These are phyloP conservation scores for Xylaria sp. DNA, from an alignment of 2,329 filamentous ascomycete species.

Conservation along the genomic window DNA sequence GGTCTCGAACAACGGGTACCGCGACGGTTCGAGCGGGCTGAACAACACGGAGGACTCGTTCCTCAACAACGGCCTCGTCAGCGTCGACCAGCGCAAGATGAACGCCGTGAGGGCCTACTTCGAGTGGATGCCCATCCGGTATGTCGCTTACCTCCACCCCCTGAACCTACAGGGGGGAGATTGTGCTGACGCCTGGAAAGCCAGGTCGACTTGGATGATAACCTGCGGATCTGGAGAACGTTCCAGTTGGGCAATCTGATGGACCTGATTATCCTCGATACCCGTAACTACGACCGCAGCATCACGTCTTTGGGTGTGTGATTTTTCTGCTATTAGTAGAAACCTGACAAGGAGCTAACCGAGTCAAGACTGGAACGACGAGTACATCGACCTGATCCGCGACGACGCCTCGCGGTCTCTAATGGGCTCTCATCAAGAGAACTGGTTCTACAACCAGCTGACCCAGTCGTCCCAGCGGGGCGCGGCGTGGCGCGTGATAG, in stretches of 20 bases:
- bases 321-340: background rate
- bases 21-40: slow-evolving; percentile 60
- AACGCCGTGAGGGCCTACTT: slow-evolving; percentile 73
- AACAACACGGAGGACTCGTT: slow-evolving; percentile 72
- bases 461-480: slow-evolving; percentile 62
- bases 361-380: slow-evolving; percentile 59
- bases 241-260: slow-evolving; percentile 65
- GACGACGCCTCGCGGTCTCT: slow-evolving; percentile 69
- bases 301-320: slow-evolving; percentile 53
- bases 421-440: slow-evolving; percentile 74
- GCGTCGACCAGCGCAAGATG: slow-evolving; percentile 73
- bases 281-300: slow-evolving; percentile 67
- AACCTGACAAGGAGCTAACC: background rate
- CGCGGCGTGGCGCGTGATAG: slow-evolving; percentile 71
- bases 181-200: slow-evolving; percentile 39
- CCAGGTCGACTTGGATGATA: slow-evolving; percentile 70
- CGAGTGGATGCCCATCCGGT: slow-evolving; percentile 64
- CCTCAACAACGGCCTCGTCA: slow-evolving; percentile 59
- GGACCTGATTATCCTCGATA: slow-evolving; percentile 71
- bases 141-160: slow-evolving; percentile 15
- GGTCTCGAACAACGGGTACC: slow-evolving; percentile 67
- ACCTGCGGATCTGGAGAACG: slow-evolving; percentile 67
- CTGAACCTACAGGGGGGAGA: slow-evolving; percentile 18
- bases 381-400: slow-evolving; percentile 63
- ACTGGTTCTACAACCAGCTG: slow-evolving; percentile 70